These are phyloP conservation scores for Sphagnum magellanicum DNA, from an alignment of 228 moss, liverwort and hornwort species.

Conservation along the genomic window DNA sequence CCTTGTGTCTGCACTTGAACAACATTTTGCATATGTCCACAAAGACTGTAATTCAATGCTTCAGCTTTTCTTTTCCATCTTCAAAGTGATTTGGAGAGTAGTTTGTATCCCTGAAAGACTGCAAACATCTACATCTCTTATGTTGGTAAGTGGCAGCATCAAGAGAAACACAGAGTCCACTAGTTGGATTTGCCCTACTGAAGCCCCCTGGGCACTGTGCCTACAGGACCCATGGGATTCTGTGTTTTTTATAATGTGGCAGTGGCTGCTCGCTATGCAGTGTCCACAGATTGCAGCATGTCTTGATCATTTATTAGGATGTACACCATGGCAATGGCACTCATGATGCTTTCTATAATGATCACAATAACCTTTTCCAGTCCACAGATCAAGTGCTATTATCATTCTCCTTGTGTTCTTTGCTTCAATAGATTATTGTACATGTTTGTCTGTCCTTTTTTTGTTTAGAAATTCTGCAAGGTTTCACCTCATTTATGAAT, in stretches of 20 bases:
- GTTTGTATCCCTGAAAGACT: too few species aligned
- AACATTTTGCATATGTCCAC: too few species aligned
- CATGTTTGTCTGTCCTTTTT: neutral
- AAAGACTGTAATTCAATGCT: neutral
- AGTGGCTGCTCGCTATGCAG: slow-evolving; percentile 82
- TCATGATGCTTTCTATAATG: slow-evolving; percentile 74
- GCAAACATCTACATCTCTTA: too few species aligned
- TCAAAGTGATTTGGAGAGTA: too few species aligned
- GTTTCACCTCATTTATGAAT: neutral
- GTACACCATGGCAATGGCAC: slow-evolving; percentile 99
- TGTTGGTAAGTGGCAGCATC: slow-evolving; percentile 69
- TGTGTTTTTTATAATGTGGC: slow-evolving; percentile 97
- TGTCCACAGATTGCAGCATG: slow-evolving; percentile 71
- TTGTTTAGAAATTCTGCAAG: neutral
- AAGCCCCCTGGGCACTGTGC: slow-evolving; percentile 85
- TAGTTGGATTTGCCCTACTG: slow-evolving; percentile 87
- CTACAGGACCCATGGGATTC: slow-evolving; percentile 89
- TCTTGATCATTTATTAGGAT: slow-evolving; percentile 91
- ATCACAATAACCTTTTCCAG: slow-evolving; percentile 76
- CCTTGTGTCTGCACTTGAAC: too few species aligned
- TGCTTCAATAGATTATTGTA: neutral
- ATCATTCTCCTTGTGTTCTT: neutral
- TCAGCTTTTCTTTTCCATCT: neutral
- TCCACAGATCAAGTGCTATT: slow-evolving; percentile 77
- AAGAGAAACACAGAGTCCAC: slow-evolving; percentile 70